phyloP scores from a whole-genome alignment of 2,329 filamentous ascomycete genomes.

The Penicillium sp. region DNA sequence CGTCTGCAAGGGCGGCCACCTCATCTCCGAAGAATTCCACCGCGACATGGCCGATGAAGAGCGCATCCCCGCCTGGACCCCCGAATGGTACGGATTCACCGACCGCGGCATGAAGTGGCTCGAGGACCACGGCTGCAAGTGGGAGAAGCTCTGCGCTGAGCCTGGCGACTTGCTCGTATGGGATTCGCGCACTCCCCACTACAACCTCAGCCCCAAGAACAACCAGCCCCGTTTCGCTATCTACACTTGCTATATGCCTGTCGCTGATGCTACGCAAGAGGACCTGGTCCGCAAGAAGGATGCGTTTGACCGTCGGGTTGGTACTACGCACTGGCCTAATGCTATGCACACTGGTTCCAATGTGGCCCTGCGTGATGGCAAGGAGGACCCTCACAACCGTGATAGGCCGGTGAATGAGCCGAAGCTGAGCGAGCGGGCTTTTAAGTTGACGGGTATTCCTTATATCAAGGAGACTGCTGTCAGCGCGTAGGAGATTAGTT shows the following conservation, averaged over 20 bases:
- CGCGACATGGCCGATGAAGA: slow-evolving; percentile 32
- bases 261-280: slow-evolving; percentile 42
- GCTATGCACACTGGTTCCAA: slow-evolving; percentile 27
- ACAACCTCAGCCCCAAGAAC: slow-evolving; percentile 41
- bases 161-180: slow-evolving; percentile 50
- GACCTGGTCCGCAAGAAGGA: slow-evolving; percentile 47
- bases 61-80: slow-evolving; percentile 29
- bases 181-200: slow-evolving; percentile 45
- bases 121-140: slow-evolving; percentile 29
- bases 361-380: slow-evolving; percentile 24
- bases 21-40: slow-evolving; percentile 36
- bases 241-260: slow-evolving; percentile 48
- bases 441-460: slow-evolving; percentile 53
- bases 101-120: slow-evolving; percentile 38
- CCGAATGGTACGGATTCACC: slow-evolving; percentile 36
- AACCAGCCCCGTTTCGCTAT: slow-evolving; percentile 35
- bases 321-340: slow-evolving; percentile 47
- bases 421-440: slow-evolving; percentile 44
- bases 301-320: slow-evolving; percentile 43
- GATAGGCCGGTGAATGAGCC: slow-evolving; percentile 45
- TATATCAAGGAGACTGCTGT: slow-evolving; percentile 37
- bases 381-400: slow-evolving; percentile 33
- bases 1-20: slow-evolving; percentile 36
- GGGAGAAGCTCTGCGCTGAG: slow-evolving; percentile 44
- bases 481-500: background rate